Evolutionary conservation across 1,284 basidiomycete genomes (phyloP).

Genomic region (Heterobasidion parviporum): DNA sequence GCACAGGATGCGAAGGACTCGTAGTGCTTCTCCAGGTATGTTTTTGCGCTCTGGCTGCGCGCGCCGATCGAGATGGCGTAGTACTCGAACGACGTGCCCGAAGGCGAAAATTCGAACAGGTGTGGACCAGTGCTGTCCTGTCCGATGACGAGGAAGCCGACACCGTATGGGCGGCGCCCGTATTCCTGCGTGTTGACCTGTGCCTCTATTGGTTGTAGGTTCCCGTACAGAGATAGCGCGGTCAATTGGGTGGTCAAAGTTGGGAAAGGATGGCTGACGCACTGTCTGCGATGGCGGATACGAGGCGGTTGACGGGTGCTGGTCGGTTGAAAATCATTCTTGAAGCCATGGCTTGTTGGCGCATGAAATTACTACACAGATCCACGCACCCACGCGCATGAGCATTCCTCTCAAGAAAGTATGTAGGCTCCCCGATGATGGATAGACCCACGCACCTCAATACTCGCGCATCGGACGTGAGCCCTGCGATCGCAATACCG

Average conservation of each 20-base stretch:
- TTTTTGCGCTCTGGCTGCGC: conserved; percentile 95
- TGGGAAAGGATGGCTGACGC: conserved; percentile 20
- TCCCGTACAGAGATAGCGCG: too few relatives aligned
- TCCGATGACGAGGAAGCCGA: conserved; percentile 97
- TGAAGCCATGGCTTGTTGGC: conserved; percentile 94
- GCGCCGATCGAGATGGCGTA: conserved; percentile 99
- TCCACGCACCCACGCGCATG: not conserved
- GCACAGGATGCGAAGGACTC: conserved; percentile 80
- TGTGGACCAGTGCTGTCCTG: conserved; percentile 94
- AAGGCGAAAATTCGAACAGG: conserved; percentile 96
- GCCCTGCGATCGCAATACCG: conserved; percentile 95
- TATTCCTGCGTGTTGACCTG: conserved; percentile 99
- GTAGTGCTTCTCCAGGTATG: conserved; percentile 93
- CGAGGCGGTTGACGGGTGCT: conserved; percentile 89
- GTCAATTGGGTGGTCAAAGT: not conserved
- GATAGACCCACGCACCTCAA: conserved; percentile 55
- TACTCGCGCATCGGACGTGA: conserved; percentile 97
- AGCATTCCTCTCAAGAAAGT: not conserved
- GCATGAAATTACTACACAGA: conserved; percentile 87
- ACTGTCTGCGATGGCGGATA: conserved; percentile 94
- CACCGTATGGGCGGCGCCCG: conserved; percentile 95
- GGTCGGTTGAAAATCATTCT: conserved; percentile 94
- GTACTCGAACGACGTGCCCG: conserved; percentile 97
- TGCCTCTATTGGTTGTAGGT: conserved; percentile 59
- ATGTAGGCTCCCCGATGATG: not conserved